phyloP scores from a whole-genome alignment of 495 filamentous ascomycete species.

The Aspergillus olivimuriae region DNA sequence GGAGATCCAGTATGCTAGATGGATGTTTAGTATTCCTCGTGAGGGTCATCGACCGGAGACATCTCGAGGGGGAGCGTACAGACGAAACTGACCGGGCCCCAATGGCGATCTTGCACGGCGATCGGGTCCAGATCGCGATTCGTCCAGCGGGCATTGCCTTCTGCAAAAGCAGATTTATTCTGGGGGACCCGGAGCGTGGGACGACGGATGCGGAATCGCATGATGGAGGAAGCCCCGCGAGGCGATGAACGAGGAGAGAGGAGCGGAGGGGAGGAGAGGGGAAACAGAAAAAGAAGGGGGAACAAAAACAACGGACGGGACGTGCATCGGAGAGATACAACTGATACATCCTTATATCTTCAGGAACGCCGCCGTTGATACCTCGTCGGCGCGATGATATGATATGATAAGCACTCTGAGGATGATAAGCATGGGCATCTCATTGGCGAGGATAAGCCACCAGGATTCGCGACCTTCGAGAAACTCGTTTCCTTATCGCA shows the following conservation, averaged over 20 bases:
- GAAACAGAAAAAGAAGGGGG: too few relatives aligned
- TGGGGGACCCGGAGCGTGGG: conserved; percentile 30
- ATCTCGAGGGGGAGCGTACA: conserved; percentile 14
- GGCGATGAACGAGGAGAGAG: not conserved
- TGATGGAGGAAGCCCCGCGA: not conserved
- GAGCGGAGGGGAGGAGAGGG: not conserved
- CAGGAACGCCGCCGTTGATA: too few relatives aligned
- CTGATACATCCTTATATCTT: too few relatives aligned
- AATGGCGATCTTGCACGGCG: conserved; percentile 32
- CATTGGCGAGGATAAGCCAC: too few relatives aligned
- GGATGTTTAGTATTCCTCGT: not conserved
- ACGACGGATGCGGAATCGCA: conserved; percentile 21
- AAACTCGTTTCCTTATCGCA: not conserved
- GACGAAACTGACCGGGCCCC: conserved; percentile 35
- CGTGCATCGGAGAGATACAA: too few relatives aligned
- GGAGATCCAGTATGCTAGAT: conserved; percentile 55
- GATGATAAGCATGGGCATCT: not conserved
- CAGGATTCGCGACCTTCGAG: too few relatives aligned
- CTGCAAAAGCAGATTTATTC: conserved; percentile 31
- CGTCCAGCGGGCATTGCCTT: conserved; percentile 37
- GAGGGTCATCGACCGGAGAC: not conserved
- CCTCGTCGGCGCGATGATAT: too few relatives aligned
- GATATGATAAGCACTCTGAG: too few relatives aligned
- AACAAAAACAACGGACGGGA: too few relatives aligned
- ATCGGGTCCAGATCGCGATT: conserved; percentile 43